These are phyloP conservation scores for Yarrowia osloensis DNA, from an alignment of 805 yeast genomes.

Conservation along the genomic window DNA sequence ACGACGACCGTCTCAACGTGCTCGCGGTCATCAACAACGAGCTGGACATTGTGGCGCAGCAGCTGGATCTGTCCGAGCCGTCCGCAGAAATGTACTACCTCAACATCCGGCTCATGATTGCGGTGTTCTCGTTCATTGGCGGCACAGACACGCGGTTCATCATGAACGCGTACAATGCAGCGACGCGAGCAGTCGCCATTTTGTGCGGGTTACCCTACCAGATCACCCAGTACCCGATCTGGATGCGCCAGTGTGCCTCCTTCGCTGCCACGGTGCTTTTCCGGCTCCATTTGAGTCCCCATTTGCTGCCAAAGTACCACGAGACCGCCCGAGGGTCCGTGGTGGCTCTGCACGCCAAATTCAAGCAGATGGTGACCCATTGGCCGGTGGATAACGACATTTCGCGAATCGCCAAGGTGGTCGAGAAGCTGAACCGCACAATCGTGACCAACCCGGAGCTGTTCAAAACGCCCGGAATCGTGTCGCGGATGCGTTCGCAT, in stretches of 20 bases:
- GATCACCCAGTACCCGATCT: conserved; percentile 81
- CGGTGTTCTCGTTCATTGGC: conserved; percentile 81
- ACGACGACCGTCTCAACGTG: conserved; percentile 77
- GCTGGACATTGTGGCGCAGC: conserved; percentile 67
- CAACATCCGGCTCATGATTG: conserved; percentile 76
- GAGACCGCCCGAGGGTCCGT: conserved; percentile 91
- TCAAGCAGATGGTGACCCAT: conserved; percentile 82
- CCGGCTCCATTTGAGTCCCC: conserved; percentile 77
- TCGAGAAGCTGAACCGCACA: conserved; percentile 85
- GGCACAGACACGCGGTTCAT: conserved; percentile 86
- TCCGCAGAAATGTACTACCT: conserved; percentile 75
- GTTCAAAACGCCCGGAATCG: conserved; percentile 72
- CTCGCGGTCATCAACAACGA: conserved; percentile 77
- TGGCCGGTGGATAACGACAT: conserved; percentile 93
- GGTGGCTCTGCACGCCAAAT: conserved; percentile 86
- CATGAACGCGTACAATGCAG: conserved; percentile 73
- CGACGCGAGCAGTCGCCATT: conserved; percentile 79
- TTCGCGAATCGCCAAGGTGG: conserved; percentile 84
- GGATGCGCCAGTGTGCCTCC: conserved; percentile 81
- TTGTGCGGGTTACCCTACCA: conserved; percentile 69
- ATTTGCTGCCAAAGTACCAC: conserved; percentile 66
- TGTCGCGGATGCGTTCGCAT: conserved; percentile 87
- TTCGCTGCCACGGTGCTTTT: conserved; percentile 74
- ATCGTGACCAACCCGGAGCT: conserved; percentile 84
- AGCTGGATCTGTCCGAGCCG: conserved; percentile 57